Evolutionary conservation across 305 asterid species (phyloP).

Genomic region (Rubia peregrina): DNA sequence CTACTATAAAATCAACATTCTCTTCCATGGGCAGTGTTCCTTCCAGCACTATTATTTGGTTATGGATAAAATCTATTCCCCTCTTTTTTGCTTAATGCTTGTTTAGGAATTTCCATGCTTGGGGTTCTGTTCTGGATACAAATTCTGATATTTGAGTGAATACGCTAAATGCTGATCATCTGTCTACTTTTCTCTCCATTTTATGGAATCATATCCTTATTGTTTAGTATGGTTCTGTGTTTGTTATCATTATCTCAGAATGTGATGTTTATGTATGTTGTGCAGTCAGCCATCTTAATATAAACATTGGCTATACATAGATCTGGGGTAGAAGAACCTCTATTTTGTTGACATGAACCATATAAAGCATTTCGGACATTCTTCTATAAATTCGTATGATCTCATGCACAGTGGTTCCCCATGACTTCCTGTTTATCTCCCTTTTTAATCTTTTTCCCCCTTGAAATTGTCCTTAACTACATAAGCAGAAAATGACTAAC

Average conservation of each 20-base stretch:
- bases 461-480: background rate
- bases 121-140: background rate
- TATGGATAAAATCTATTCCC: background rate
- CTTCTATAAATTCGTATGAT: background rate
- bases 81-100: background rate
- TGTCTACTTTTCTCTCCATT: background rate
- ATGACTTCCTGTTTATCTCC: background rate
- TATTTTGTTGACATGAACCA: background rate
- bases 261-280: background rate
- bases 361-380: background rate
- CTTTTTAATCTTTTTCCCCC: background rate
- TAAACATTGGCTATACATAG: background rate
- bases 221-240: no score
- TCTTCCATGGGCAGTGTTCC: background rate
- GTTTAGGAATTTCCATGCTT: background rate
- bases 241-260: conserved; percentile 6
- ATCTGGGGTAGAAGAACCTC: background rate
- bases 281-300: background rate
- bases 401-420: conserved; percentile 3
- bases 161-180: background rate
- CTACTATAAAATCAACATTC: background rate
- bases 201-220: background rate
- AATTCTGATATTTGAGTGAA: background rate
- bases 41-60: background rate
- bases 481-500: conserved; percentile 3